Percentiles rank a stretch among this genome's conserved stretches.
These are phyloP conservation scores for Asterionellopsis glacialis DNA, from an alignment of 108 stramenopile species.

Conservation along the genomic window DNA sequence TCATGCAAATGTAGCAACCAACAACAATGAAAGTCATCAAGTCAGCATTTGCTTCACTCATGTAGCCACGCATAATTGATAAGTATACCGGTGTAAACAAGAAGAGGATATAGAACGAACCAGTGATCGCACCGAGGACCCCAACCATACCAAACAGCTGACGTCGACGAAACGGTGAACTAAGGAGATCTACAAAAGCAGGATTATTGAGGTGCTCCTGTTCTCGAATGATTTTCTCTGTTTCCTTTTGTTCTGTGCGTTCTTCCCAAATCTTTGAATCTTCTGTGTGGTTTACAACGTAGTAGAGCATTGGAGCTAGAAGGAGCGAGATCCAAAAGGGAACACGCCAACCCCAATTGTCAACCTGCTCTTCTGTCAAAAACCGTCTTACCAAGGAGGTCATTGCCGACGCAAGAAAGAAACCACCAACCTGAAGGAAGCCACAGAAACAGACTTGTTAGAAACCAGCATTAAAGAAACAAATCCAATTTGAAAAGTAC, in stretches of 20 bases:
- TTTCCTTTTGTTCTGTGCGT: slow-evolving; percentile 36
- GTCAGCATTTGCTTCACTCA: slow-evolving; percentile 52
- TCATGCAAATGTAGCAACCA: slow-evolving; percentile 39
- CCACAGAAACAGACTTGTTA: neutral
- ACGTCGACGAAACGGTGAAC: slow-evolving; percentile 51
- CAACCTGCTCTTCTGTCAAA: slow-evolving; percentile 53
- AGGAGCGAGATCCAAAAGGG: slow-evolving; percentile 65
- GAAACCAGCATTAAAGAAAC: neutral
- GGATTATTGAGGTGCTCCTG: slow-evolving; percentile 24
- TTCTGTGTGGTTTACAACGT: slow-evolving; percentile 46
- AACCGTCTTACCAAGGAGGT: slow-evolving; percentile 47
- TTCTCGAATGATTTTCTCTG: slow-evolving; percentile 40
- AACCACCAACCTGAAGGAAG: slow-evolving; percentile 51
- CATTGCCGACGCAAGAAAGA: slow-evolving; percentile 53
- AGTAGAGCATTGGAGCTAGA: slow-evolving; percentile 48
- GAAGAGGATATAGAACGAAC: slow-evolving; percentile 57
- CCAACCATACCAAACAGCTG: slow-evolving; percentile 57
- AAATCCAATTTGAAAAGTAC: neutral
- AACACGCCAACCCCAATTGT: slow-evolving; percentile 73
- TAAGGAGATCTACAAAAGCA: slow-evolving; percentile 45
- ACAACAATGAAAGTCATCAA: slow-evolving; percentile 55
- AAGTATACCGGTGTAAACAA: slow-evolving; percentile 62
- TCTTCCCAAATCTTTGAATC: slow-evolving; percentile 60
- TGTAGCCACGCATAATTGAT: slow-evolving; percentile 46
- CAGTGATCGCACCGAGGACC: slow-evolving; percentile 34